phyloP scores from a whole-genome alignment of 2,329 filamentous ascomycete species.

The Exophiala calicioides region DNA sequence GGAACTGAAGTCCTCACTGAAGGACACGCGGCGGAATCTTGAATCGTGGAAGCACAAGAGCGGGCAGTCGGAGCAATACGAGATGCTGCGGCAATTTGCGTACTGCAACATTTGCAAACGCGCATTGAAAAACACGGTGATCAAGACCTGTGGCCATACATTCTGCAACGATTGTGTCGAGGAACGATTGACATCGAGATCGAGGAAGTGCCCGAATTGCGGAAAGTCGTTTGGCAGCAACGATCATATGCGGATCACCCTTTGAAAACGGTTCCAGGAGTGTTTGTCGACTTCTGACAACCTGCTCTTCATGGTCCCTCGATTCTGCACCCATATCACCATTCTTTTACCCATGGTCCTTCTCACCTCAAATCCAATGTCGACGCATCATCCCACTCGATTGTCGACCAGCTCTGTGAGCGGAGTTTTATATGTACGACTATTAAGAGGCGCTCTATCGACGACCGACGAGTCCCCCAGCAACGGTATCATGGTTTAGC shows the following conservation, averaged over 20 bases:
- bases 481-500: neutral
- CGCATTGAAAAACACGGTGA: constrained; percentile 89
- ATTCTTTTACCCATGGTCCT: too few species aligned
- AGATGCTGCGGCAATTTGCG: constrained; percentile 52
- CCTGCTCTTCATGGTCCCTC: too few species aligned
- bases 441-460: too few species aligned
- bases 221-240: constrained; percentile 86
- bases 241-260: constrained; percentile 72
- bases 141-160: constrained; percentile 92
- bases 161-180: constrained; percentile 92
- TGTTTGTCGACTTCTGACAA: neutral
- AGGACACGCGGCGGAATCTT: constrained; percentile 77
- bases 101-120: constrained; percentile 90
- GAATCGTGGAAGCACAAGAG: constrained; percentile 70
- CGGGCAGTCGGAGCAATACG: constrained; percentile 31
- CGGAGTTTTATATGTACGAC: too few species aligned
- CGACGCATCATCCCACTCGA: neutral
- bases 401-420: neutral
- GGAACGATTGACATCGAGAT: constrained; percentile 82
- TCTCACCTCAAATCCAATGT: too few species aligned
- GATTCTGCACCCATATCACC: constrained; percentile 3
- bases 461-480: neutral
- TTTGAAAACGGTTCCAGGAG: constrained; percentile 28
- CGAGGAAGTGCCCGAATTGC: constrained; percentile 94
- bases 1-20: constrained; percentile 73